Conservation (phyloP, 805 yeast species). For the Metschnikowia amazonensis region DNA sequence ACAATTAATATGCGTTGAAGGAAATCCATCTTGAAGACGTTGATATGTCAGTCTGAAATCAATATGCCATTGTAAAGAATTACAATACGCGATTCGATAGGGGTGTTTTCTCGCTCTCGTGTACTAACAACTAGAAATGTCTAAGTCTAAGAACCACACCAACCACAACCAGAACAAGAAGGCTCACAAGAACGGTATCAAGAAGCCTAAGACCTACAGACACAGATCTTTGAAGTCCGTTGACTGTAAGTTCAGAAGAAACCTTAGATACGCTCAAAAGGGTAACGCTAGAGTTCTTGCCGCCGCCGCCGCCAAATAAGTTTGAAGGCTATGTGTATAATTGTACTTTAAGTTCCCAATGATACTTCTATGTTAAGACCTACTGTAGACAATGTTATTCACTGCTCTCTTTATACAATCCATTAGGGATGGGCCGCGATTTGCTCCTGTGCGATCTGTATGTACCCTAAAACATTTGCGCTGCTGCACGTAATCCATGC, state of each 20-base stretch:
- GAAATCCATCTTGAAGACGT: too few species aligned
- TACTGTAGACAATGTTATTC: constrained; percentile 2
- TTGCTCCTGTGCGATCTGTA: not conserved
- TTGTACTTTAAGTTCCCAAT: constrained; percentile 16
- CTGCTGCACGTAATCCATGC: not conserved
- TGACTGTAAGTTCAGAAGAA: constrained; percentile 98
- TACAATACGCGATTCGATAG: constrained; percentile 16
- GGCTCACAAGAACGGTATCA: constrained; percentile 99
- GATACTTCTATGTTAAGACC: constrained; percentile 10
- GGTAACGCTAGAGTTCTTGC: constrained; percentile 96
- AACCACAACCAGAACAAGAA: constrained; percentile 99
- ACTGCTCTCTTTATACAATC: not conserved
- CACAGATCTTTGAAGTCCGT: constrained; percentile 98
- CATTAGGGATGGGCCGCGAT: not conserved
- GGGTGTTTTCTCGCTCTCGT: not conserved
- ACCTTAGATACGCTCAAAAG: constrained; percentile 98
- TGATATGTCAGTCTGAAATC: too few species aligned
- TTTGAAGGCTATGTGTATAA: constrained; percentile 6
- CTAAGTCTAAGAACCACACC: constrained; percentile 99
- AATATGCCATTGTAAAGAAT: too few species aligned
- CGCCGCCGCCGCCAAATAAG: constrained; percentile 21
- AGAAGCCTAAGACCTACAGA: constrained; percentile 97
- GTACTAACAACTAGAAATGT: constrained; percentile 58
- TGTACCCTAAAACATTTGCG: not conserved
- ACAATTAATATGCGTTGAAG: not conserved